These are phyloP conservation scores for Furcasterigmium sp. DNA, from an alignment of 2,329 filamentous ascomycete species.

Conservation along the genomic window DNA sequence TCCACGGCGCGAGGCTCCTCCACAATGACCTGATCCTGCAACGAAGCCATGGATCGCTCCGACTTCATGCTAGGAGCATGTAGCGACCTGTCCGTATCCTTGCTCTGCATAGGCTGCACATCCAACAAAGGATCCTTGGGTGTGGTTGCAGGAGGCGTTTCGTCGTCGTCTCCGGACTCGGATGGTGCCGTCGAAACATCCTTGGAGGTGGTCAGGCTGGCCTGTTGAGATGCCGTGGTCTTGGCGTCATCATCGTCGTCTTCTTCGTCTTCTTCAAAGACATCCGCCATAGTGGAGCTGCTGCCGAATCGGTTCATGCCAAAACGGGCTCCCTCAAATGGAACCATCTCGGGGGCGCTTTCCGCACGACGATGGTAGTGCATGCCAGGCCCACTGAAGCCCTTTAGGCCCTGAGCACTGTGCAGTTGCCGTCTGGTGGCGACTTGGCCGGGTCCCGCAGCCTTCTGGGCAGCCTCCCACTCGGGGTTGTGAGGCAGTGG, in stretches of 20 bases:
- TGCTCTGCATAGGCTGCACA: background rate
- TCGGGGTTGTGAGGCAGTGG: slow-evolving; percentile 58
- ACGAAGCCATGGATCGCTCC: slow-evolving; percentile 42
- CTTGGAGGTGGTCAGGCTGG: slow-evolving; percentile 1
- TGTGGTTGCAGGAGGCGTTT: slow-evolving; percentile 23
- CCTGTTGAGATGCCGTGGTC: slow-evolving; percentile 12
- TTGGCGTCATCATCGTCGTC: slow-evolving; percentile 42
- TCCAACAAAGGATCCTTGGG: slow-evolving; percentile 16
- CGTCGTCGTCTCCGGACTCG: slow-evolving; percentile 18
- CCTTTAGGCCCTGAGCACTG: slow-evolving; percentile 67
- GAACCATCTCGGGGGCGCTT: slow-evolving; percentile 73
- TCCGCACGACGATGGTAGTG: slow-evolving; percentile 75
- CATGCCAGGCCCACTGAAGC: slow-evolving; percentile 63
- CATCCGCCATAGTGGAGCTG: slow-evolving; percentile 74
- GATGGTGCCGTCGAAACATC: background rate
- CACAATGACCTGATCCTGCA: slow-evolving; percentile 46
- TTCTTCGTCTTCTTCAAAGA: slow-evolving; percentile 81
- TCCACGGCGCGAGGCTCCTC: slow-evolving; percentile 38
- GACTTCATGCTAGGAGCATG: slow-evolving; percentile 36
- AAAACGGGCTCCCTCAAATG: slow-evolving; percentile 60
- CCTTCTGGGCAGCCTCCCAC: slow-evolving; percentile 62
- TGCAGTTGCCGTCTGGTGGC: slow-evolving; percentile 60
- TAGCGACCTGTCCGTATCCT: slow-evolving; percentile 28
- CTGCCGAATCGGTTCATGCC: slow-evolving; percentile 58
- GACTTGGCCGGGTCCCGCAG: slow-evolving; percentile 33